A percentile compares a stretch with the other conserved stretches of the same genome.
phyloP scores from a whole-genome alignment of 331 rosid genomes.

The Rhamnella rubrinervis region DNA sequence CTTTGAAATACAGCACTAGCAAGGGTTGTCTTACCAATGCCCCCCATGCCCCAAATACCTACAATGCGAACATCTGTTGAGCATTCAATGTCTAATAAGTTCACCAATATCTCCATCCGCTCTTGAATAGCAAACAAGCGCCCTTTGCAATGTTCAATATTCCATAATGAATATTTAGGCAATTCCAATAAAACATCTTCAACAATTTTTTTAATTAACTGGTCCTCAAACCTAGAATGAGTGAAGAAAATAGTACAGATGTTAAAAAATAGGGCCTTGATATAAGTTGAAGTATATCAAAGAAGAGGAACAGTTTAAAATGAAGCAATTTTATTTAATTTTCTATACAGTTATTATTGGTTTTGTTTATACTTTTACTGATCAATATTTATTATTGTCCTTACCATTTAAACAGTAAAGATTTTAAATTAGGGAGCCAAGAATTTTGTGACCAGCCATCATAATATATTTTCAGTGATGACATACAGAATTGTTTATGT shows the following conservation, averaged over 20 bases:
- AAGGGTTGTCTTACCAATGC: not conserved
- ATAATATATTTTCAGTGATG: no score
- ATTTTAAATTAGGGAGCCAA: no score
- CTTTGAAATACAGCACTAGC: not conserved
- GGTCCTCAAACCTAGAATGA: not conserved
- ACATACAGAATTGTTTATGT: no score
- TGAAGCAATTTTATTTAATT: no score
- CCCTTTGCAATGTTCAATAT: not conserved
- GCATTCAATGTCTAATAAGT: not conserved
- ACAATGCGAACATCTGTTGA: not conserved
- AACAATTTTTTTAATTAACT: not conserved
- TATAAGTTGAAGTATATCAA: no score
- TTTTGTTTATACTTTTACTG: no score
- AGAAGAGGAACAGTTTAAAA: no score
- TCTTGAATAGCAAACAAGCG: not conserved
- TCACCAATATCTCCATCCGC: not conserved
- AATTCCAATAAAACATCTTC: not conserved
- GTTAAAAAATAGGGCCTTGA: not conserved
- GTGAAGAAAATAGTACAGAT: not conserved
- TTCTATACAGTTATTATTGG: no score
- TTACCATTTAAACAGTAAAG: no score
- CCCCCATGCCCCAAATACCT: conserved; percentile 2
- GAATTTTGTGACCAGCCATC: no score
- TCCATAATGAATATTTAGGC: not conserved
- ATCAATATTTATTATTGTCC: no score